Conservation (phyloP, 768 basidiomycete species). For the Dendrothele bispora region DNA sequence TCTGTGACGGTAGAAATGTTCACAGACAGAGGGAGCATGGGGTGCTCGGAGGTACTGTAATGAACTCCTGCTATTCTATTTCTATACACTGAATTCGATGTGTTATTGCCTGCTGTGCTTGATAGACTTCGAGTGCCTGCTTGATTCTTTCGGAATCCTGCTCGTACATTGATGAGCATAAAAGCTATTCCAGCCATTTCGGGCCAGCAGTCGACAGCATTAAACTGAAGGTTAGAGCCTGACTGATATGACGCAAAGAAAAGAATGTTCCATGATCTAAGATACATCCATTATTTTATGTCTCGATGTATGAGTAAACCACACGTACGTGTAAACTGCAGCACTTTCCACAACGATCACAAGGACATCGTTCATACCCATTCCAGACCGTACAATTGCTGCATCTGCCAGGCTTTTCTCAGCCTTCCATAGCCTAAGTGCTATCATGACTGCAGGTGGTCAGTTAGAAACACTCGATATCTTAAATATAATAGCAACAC, state of each 20-base stretch:
- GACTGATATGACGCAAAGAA: slow-evolving; percentile 4
- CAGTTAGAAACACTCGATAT: not conserved
- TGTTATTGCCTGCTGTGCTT: no score
- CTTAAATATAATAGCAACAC: not conserved
- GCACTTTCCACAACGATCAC: slow-evolving; percentile 9
- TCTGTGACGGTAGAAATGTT: no score
- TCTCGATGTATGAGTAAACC: not conserved
- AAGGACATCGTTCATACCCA: slow-evolving; percentile 2
- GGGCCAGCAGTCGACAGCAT: slow-evolving; percentile 1
- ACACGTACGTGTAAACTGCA: slow-evolving; percentile 8
- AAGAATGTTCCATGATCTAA: slow-evolving; percentile 7
- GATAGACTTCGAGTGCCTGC: not conserved
- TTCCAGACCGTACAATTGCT: not conserved
- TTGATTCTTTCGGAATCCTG: no score
- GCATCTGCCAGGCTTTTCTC: not conserved
- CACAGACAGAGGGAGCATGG: no score
- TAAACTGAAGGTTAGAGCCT: slow-evolving; percentile 2
- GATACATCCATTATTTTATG: not conserved
- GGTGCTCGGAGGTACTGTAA: no score
- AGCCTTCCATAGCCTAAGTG: not conserved
- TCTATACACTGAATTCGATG: no score
- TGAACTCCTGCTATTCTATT: no score
- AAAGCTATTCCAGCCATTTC: slow-evolving; percentile 9
- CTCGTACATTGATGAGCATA: slow-evolving; percentile 12
- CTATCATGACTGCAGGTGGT: not conserved